Conservation (phyloP, 1,139 yeast genomes). For the Schwanniomyces etchellsii region DNA sequence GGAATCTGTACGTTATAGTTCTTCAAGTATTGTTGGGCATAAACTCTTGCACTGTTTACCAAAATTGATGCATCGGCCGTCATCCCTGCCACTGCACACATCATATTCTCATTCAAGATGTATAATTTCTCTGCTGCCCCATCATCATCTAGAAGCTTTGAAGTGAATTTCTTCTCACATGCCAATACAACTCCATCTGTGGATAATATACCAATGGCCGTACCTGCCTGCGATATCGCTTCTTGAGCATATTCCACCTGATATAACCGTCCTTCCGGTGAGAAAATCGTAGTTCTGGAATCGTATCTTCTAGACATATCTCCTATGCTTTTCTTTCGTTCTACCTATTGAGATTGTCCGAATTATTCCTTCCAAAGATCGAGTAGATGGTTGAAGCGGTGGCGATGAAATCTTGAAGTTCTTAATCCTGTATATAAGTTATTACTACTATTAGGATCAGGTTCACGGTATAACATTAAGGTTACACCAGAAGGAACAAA, state of each 20-base stretch:
- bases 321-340: slow-evolving; percentile 2
- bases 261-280: slow-evolving; percentile 97
- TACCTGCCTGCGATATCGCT: slow-evolving; percentile 96
- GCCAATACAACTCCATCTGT: slow-evolving; percentile 92
- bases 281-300: slow-evolving; percentile 95
- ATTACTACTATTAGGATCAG: no score
- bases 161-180: slow-evolving; percentile 92
- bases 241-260: slow-evolving; percentile 96
- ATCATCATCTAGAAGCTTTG: slow-evolving; percentile 89
- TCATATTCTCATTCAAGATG: slow-evolving; percentile 71
- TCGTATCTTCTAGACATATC: slow-evolving; percentile 61
- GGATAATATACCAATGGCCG: slow-evolving; percentile 92
- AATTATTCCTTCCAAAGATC: background rate
- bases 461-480: no score
- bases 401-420: no score
- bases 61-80: slow-evolving; percentile 95
- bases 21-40: slow-evolving; percentile 80
- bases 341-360: background rate
- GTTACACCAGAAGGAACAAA: no score
- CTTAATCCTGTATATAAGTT: no score
- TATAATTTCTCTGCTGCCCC: slow-evolving; percentile 91
- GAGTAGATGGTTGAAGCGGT: background rate
- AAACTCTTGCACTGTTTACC: slow-evolving; percentile 79
- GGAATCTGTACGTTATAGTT: slow-evolving; percentile 90
- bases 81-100: slow-evolving; percentile 97